Percentiles rank a stretch among this genome's conserved stretches.
Conservation (phyloP, 116 monocot genomes). For the Zostera marina region DNA sequence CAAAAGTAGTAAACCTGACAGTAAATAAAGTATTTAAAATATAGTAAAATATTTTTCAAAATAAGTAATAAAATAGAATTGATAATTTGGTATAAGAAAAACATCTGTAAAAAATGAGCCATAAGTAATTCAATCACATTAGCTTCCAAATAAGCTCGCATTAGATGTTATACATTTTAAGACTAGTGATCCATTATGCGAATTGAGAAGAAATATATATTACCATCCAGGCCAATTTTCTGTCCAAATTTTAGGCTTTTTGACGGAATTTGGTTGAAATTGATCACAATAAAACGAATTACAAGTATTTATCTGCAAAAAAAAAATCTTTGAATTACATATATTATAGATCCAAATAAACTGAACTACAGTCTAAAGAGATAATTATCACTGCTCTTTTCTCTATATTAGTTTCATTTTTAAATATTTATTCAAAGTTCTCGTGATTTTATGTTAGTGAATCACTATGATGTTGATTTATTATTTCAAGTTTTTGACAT, state of each 20-base stretch:
- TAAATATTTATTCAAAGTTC: too few species aligned
- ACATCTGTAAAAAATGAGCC: too few species aligned
- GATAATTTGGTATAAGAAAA: neutral
- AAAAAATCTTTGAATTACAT: neutral
- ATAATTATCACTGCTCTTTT: too few species aligned
- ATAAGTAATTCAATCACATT: too few species aligned
- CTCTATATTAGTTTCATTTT: too few species aligned
- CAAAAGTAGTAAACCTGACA: conserved; percentile 87
- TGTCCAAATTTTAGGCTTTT: conserved; percentile 93
- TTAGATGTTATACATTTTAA: neutral
- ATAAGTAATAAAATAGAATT: neutral
- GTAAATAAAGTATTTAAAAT: neutral
- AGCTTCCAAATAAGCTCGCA: neutral
- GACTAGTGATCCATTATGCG: neutral
- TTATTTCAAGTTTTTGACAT: too few species aligned
- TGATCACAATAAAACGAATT: conserved; percentile 96
- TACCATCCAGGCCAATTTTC: conserved; percentile 99
- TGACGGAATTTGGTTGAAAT: conserved; percentile 56
- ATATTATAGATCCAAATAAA: neutral
- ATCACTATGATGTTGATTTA: too few species aligned
- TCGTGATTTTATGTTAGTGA: too few species aligned
- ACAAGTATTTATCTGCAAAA: conserved; percentile 87
- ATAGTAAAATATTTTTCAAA: neutral
- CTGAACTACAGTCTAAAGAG: too few species aligned
- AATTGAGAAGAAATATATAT: conserved; percentile 1